Evolutionary conservation across 192 early-diverging fungal genomes (phyloP).

Genomic region (Coemansia sp.): DNA sequence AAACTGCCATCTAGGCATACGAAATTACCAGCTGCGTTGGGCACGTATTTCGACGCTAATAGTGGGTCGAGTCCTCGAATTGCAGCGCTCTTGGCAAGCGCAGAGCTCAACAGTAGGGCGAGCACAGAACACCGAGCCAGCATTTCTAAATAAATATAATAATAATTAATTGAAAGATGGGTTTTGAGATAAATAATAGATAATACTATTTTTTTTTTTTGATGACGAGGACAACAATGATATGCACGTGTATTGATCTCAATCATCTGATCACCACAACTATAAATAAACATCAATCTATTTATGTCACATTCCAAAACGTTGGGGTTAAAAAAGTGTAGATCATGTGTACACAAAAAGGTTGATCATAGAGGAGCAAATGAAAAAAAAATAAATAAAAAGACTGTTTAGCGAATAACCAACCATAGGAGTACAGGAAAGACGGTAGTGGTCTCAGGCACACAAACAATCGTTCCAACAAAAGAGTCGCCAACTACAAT

Average conservation of each 20-base stretch:
- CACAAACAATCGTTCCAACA: not conserved
- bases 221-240: not conserved
- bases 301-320: not conserved
- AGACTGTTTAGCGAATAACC: not conserved
- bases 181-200: not conserved
- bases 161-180: not conserved
- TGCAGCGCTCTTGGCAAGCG: not conserved
- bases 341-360: not conserved
- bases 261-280: not conserved
- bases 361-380: not conserved
- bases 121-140: not conserved
- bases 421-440: not conserved
- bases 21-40: conserved; percentile 49
- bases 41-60: conserved; percentile 18
- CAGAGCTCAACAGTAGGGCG: not conserved
- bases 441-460: not conserved
- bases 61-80: conserved; percentile 46
- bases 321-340: not conserved
- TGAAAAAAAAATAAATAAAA: not conserved
- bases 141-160: not conserved
- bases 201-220: too few species aligned
- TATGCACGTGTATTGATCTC: not conserved
- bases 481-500: not conserved
- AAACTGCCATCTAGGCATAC: conserved; percentile 76
- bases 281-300: not conserved